Percentiles rank a stretch among this genome's conserved stretches.
These are phyloP conservation scores for Colletotrichum abscissum DNA, from an alignment of 2,329 filamentous ascomycete species.

Conservation along the genomic window DNA sequence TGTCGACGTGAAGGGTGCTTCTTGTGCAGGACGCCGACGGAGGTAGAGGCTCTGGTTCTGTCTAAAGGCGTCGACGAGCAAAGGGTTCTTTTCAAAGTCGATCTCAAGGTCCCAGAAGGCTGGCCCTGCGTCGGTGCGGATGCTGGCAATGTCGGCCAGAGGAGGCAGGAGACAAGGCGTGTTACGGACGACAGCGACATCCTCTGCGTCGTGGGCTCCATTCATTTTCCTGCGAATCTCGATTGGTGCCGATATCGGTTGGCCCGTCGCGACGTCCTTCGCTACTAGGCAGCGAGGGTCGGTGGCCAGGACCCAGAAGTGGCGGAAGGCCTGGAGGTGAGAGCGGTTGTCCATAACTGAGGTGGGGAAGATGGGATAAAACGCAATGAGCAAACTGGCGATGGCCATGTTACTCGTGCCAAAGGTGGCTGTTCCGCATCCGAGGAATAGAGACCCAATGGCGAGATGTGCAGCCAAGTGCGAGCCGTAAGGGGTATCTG, in stretches of 20 bases:
- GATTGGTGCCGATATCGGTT: conserved; percentile 80
- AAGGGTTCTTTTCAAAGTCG: conserved; percentile 74
- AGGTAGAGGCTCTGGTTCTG: conserved; percentile 80
- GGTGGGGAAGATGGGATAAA: conserved; percentile 93
- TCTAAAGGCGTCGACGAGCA: conserved; percentile 72
- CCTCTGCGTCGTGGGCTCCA: conserved; percentile 13
- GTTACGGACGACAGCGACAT: conserved; percentile 50
- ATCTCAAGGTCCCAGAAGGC: conserved; percentile 85
- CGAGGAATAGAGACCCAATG: conserved; percentile 89
- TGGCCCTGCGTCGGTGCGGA: conserved; percentile 70
- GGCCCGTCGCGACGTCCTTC: conserved; percentile 85
- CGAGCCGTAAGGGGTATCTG: conserved; percentile 89
- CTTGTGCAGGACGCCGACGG: conserved; percentile 74
- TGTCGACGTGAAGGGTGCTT: conserved; percentile 78
- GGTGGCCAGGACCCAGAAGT: conserved; percentile 95
- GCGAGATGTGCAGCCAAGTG: conserved; percentile 94
- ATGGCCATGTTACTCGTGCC: conserved; percentile 89
- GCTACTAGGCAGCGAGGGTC: conserved; percentile 90
- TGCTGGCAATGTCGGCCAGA: conserved; percentile 68
- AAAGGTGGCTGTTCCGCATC: conserved; percentile 92
- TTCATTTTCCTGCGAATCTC: conserved; percentile 67
- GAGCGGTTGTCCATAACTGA: conserved; percentile 93
- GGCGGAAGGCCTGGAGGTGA: conserved; percentile 94
- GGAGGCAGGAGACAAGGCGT: conserved; percentile 74
- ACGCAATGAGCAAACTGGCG: conserved; percentile 86